Base-by-base conservation (phyloP, 2,329 filamentous ascomycete genomes). In the Stromatinia cepivora region DNA sequence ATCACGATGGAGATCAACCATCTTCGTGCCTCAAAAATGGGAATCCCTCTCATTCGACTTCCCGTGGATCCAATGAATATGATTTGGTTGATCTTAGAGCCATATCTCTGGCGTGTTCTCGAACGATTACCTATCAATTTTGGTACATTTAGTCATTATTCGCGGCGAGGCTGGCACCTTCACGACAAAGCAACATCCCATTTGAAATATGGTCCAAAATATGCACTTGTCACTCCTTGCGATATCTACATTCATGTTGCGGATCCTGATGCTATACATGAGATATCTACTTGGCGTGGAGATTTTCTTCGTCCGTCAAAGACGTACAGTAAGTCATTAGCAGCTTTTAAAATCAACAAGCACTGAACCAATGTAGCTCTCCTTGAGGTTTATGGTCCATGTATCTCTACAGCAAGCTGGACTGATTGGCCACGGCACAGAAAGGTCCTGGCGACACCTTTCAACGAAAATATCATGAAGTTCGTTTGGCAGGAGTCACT, bases 241-340 rank as follows among this genome's bases (percentile, higher is more conserved):
- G 56, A 58, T 58, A 31, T 58, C 8, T 58, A 58, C n/a, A 15
- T 58, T 42, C 39, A 58, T 42, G 20, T 20, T 58, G 56, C 56
- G 56, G 56, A 42, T 58, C 56, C 56, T 39, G 56, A 58, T 58
- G 56, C 34, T 8, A 42, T 58, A 17, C 56, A 58, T 58, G 56
- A 58, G 10, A 58, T 58, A 58, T 58, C 39, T 58, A 25, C 31
- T 58, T 36, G 36, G 11, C 57, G 57, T 45, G 36, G 36, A 28
- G 36, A 59, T 25, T 45, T 58, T 58, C 56, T 58, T 42, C 56
- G 56, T 58, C 34, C 56, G n/a, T n/a, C 56, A 22, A 58, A 58
- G 31, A 58, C 39, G 56, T 58, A 42, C n/a, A 58, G 56, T 58
- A 58, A 42, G 56, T 58, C 20, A 58, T 58, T n/a, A 36, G 20